Conservation (phyloP, 1,284 basidiomycete species). For the Rhodotorula sp. region DNA sequence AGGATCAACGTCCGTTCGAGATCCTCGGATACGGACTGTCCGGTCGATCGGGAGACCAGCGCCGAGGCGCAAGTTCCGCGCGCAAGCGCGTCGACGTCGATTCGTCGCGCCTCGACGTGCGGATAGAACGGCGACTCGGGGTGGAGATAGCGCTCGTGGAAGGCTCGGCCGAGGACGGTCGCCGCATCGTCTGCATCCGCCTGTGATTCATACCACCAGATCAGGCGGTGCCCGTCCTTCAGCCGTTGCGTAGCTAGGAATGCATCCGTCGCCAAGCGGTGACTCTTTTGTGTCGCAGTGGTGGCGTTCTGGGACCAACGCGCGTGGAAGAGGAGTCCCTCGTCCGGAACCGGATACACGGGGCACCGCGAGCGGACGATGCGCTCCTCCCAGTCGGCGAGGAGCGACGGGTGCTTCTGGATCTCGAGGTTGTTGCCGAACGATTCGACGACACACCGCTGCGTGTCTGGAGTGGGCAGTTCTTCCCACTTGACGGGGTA, state of each 20-base stretch:
- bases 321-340: not conserved
- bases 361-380: not conserved
- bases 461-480: not conserved
- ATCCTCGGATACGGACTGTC: not conserved
- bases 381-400: conserved; percentile 2
- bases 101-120: not conserved
- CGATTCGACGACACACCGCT: not conserved
- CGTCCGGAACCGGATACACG: not conserved
- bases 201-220: conserved; percentile 16
- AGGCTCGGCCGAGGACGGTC: not conserved
- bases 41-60: conserved; percentile 1
- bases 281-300: not conserved
- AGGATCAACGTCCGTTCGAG: conserved; percentile 10
- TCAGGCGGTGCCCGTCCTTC: conserved; percentile 1
- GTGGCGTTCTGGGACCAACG: conserved; percentile 2
- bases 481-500: conserved; percentile 14
- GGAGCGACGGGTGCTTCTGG: not conserved
- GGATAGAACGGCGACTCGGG: not conserved
- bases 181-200: not conserved
- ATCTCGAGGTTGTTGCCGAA: not conserved
- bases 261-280: conserved; percentile 5
- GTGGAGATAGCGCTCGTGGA: not conserved
- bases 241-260: conserved; percentile 21
- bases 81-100: conserved; percentile 1
- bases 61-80: not conserved